Percentiles rank a stretch among this genome's conserved stretches.
These are phyloP conservation scores for Stephanodiscus minutulus DNA, from an alignment of 108 stramenopile species.

Conservation along the genomic window DNA sequence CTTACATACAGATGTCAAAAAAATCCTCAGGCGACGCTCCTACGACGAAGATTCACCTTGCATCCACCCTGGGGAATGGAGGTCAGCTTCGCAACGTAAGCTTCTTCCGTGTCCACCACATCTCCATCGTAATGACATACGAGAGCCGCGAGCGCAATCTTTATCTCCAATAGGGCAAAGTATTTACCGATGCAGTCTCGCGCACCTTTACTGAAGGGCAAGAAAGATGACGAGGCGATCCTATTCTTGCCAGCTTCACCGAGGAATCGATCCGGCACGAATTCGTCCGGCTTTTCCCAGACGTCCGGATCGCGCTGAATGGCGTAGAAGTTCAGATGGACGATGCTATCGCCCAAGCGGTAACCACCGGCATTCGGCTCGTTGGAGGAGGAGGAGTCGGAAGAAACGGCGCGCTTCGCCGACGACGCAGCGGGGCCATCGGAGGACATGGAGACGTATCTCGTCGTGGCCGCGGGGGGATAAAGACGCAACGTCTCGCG, in stretches of 20 bases:
- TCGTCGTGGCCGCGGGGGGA: constrained; percentile 42
- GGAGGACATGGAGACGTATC: constrained; percentile 21
- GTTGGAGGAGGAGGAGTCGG: background rate
- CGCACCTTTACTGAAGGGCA: constrained; percentile 46
- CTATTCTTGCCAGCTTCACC: constrained; percentile 28
- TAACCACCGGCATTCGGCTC: constrained; percentile 13
- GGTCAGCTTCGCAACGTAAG: constrained; percentile 22
- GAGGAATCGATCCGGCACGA: constrained; percentile 45
- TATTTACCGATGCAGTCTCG: constrained; percentile 58
- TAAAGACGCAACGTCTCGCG: constrained; percentile 40
- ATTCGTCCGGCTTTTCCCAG: constrained; percentile 44
- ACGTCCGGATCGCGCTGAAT: constrained; percentile 45
- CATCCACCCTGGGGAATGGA: constrained; percentile 35
- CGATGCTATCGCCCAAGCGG: constrained; percentile 26
- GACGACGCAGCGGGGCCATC: too few relatives aligned
- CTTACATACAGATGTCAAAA: background rate
- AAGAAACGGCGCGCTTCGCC: too few relatives aligned
- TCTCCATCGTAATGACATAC: constrained; percentile 36
- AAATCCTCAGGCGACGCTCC: background rate
- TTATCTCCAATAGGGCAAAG: constrained; percentile 51
- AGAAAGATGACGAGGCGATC: constrained; percentile 17
- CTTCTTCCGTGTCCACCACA: constrained; percentile 29
- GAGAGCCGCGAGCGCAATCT: constrained; percentile 48
- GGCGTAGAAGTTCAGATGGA: constrained; percentile 49
- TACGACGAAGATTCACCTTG: constrained; percentile 21